Evolutionary conservation across 2,329 filamentous ascomycete species (phyloP), one percentile per base, ranked within the genome.

Genomic region (Fusarium nanum): DNA sequence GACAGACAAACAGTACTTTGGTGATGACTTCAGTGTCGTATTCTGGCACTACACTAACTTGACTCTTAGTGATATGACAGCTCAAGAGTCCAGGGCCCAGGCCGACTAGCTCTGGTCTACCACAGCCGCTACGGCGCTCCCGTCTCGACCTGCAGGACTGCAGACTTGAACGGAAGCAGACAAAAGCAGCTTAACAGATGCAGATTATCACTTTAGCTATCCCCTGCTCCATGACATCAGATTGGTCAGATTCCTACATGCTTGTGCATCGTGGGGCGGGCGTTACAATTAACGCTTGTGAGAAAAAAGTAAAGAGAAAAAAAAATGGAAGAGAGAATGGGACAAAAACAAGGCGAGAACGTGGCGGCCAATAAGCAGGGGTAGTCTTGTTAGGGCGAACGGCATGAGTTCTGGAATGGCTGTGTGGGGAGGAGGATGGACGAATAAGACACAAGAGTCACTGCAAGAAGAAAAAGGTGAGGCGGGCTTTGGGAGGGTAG

Each of bases 301-400:
- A 58, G 28, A 22, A 32, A 14, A 28, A 40, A 23, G 12, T 30
- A 42, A 45, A 47, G 49, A 40, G 37, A 41, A 50, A 42, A 50
- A 42, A 40, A 30, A 46, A 52, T 37, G 34, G 25, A 42, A 42
- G 47, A 45, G 46, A 37, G 34, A 46, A 46, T 45, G n/a, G 53
- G 50, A 14, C 34, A 37, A 64, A 67, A 72, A 68, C 54, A 72
- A 57, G 66, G 69, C 66, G 69, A 60, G 47, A 58, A 54, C 32
- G 66, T 72, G 70, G 70, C 62, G 67, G 52, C 73, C 73, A 75
- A 73, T 74, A 40, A 56, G 42, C 45, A 60, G 60, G 59, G 55
- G 56, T 47, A 40, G 9, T 28, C 46, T 56, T 20, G 56, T 42
- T 46, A 73, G 66, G 74, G 74, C 74, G 74, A 75, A 76, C 74